A percentile compares a stretch with the other conserved stretches of the same genome.
These are phyloP conservation scores for Diaporthe australafricana DNA, from an alignment of 2,329 filamentous ascomycete genomes.

Conservation along the genomic window DNA sequence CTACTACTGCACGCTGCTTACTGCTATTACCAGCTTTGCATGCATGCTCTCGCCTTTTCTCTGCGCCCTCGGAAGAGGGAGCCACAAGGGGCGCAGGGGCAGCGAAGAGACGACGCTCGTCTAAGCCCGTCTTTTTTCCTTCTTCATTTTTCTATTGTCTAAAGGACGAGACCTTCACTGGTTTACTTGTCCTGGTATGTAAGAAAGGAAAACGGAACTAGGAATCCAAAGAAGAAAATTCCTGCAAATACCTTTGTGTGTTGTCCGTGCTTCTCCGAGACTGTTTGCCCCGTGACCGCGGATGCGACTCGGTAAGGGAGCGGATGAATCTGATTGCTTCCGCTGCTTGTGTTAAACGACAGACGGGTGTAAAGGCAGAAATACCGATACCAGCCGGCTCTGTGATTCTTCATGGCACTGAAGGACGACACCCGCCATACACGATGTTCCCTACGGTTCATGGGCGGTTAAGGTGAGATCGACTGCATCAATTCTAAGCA, in stretches of 20 bases:
- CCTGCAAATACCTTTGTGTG: not conserved
- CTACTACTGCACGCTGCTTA: constrained; percentile 29
- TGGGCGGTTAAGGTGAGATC: too few relatives aligned
- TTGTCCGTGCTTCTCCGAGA: not conserved
- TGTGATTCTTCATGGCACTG: not conserved
- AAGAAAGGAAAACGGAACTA: constrained; percentile 8
- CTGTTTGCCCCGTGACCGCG: not conserved
- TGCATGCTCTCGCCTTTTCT: not conserved
- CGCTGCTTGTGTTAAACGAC: not conserved
- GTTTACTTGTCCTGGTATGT: constrained; percentile 26
- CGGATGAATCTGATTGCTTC: not conserved
- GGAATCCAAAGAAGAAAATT: constrained; percentile 18
- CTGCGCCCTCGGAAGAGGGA: not conserved
- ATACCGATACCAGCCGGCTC: too few relatives aligned
- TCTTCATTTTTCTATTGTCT: constrained; percentile 26
- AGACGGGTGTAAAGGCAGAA: not conserved
- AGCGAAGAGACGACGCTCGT: constrained; percentile 10
- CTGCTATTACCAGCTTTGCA: constrained; percentile 20
- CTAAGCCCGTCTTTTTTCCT: constrained; percentile 4
- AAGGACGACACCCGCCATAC: not conserved
- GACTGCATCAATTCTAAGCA: too few relatives aligned
- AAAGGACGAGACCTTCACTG: constrained; percentile 30
- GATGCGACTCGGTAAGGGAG: not conserved
- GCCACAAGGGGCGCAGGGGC: not conserved
- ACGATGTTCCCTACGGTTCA: too few relatives aligned